A percentile compares a stretch with the other conserved stretches of the same genome.
These are phyloP conservation scores for Coprinopsis sp. DNA, from an alignment of 768 basidiomycete genomes.

Conservation along the genomic window DNA sequence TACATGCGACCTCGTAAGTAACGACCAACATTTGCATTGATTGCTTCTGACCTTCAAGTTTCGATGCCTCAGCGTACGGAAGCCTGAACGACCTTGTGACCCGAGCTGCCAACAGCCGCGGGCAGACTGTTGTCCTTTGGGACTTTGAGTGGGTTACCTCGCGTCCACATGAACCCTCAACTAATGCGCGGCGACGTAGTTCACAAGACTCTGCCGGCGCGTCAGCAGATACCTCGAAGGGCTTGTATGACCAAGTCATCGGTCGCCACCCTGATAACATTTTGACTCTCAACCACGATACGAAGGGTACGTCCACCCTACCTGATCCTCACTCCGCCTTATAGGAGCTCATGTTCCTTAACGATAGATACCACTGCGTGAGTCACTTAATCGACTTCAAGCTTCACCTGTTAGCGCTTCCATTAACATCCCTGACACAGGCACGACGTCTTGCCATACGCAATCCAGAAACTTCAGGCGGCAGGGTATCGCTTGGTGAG, in stretches of 20 bases:
- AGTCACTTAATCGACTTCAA: background rate
- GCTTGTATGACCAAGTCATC: slow-evolving; percentile 22
- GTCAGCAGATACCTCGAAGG: slow-evolving; percentile 21
- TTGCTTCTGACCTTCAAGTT: background rate
- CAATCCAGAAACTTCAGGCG: slow-evolving; percentile 27
- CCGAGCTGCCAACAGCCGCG: slow-evolving; percentile 16
- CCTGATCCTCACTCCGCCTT: background rate
- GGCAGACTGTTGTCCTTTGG: slow-evolving; percentile 26
- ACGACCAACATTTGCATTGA: too few relatives aligned
- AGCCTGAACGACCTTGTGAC: slow-evolving; percentile 30
- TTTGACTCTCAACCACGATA: slow-evolving; percentile 37
- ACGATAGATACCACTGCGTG: slow-evolving; percentile 7
- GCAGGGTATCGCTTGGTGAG: slow-evolving; percentile 13
- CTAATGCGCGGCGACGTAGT: slow-evolving; percentile 13
- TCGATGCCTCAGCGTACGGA: slow-evolving; percentile 27
- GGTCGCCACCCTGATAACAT: slow-evolving; percentile 24
- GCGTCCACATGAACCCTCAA: background rate
- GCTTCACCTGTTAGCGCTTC: background rate
- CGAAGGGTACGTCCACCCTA: slow-evolving; percentile 17
- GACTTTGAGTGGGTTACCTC: slow-evolving; percentile 27
- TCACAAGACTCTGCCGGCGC: slow-evolving; percentile 35
- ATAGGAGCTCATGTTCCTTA: background rate
- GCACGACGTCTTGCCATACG: slow-evolving; percentile 30
- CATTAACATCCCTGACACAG: slow-evolving; percentile 7
- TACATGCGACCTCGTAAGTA: slow-evolving; percentile 8